Evolutionary conservation across 2,329 filamentous ascomycete species (phyloP), one percentile per base, ranked within the genome.

Genomic region (Didymella sp.): DNA sequence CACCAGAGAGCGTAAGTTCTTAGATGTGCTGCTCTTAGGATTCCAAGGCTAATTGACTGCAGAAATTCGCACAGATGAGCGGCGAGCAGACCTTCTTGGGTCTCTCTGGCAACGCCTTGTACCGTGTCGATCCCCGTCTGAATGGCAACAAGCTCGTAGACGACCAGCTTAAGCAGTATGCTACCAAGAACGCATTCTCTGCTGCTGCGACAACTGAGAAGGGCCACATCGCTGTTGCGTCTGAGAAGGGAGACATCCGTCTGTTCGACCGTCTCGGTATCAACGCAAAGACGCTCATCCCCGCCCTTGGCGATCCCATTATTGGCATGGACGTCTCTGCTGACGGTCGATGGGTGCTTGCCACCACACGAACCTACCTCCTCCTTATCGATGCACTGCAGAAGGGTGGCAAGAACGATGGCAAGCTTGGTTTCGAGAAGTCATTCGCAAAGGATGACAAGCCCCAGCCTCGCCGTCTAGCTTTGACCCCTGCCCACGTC

Each of bases 51-150:
- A 66, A 78, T 72, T 15, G 13, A 2, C 4, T 44, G 9, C 52
- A 86, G 84, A 99, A 99, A 85, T 99, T 97, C 71, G 88, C 95
- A 1, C 95, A 99, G 80, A 96, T 96, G 89, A 97, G 92, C 0
- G 87, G 89, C 58, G 92, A 96, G 73, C 92, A 96, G 71, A 96
- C 95, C 0, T 98, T 99, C 82, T 81, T 99, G 9, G 95, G 95
- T 78, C 87, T 96, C 24, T 97, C 93, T 8, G 86, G 88, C 73
- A 99, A 99, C 67, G 92, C 95, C 0, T 84, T 99, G 7, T 99
- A 93, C 81, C 90, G 94, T 11, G 85, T 99, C 55, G 95, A 99
- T 74, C 95, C 95, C 64, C 93, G 95, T 74, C 80, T 97, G 21
- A 82, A 90, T 6, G 95, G 93, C 47, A 89, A 90, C 79, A 99